Percentiles rank a stretch among this genome's conserved stretches.
These are phyloP conservation scores for Monilinia laxa DNA, from an alignment of 2,329 filamentous ascomycete genomes.

Conservation along the genomic window DNA sequence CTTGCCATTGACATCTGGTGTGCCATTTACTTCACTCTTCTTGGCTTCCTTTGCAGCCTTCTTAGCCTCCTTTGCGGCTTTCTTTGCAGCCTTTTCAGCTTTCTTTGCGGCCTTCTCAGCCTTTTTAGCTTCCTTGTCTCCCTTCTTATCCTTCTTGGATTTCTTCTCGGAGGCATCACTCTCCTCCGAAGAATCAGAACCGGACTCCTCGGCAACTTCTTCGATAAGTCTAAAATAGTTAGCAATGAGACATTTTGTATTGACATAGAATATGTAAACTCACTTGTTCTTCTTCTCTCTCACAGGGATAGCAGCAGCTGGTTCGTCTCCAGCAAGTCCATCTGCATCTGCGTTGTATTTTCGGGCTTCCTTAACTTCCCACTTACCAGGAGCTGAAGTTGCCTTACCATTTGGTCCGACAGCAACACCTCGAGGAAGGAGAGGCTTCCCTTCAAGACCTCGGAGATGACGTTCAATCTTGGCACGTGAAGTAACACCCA, in stretches of 20 bases:
- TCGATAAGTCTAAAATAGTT: constrained; percentile 39
- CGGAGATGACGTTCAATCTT: constrained; percentile 76
- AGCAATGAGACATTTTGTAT: constrained; percentile 27
- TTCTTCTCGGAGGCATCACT: constrained; percentile 24
- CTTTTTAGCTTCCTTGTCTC: constrained; percentile 40
- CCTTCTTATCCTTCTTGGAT: constrained; percentile 44
- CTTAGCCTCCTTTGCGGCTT: constrained; percentile 60
- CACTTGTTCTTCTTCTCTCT: constrained; percentile 53
- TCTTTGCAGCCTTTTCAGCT: constrained; percentile 41
- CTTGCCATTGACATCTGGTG: constrained; percentile 51
- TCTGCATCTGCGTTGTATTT: constrained; percentile 96
- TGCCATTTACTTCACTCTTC: constrained; percentile 55
- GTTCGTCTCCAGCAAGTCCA: constrained; percentile 70
- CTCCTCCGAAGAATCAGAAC: constrained; percentile 14
- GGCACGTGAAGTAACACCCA: constrained; percentile 71
- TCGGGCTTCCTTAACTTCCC: constrained; percentile 86
- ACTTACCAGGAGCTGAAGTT: constrained; percentile 66
- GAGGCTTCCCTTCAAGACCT: constrained; percentile 84
- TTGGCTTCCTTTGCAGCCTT: constrained; percentile 73
- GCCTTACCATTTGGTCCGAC: constrained; percentile 72
- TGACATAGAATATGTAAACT: constrained; percentile 25
- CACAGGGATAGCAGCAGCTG: constrained; percentile 46
- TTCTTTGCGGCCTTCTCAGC: constrained; percentile 32
- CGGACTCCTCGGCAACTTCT: constrained; percentile 38
- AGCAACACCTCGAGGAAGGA: constrained; percentile 71